Base-by-base conservation (phyloP, 805 yeast genomes). In the Myxozyma vanderwaltii region DNA sequence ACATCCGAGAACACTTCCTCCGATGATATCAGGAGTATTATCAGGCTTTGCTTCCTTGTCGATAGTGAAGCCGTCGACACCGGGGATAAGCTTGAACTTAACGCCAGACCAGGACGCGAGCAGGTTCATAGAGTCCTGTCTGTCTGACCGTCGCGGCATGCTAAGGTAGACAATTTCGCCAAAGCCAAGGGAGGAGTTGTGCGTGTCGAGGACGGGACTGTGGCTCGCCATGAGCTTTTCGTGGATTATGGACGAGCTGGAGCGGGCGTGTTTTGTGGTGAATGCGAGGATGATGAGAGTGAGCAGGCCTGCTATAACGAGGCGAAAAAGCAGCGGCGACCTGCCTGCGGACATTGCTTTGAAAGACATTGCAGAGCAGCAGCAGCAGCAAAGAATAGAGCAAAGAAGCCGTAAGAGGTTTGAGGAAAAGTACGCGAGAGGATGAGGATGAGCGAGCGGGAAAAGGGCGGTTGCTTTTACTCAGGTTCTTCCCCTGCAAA, bases 131-230 rank as follows among this genome's bases (percentile, higher is more conserved):
- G 62, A 54, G 52, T 58, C 62, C 44, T 58, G 62, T 26, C 62
- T 54, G 49, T 54, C 62, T n/a, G 58, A 41, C n/a, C 58, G 58
- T 12, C 47, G 36, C 35, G 62, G 62, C 62, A 58, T 48, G 45
- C 54, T 45, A 27, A 58, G 44, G 23, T 54, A 54, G 12, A 54
- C 41, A 7, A 58, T 40, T 26, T 36, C 51, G 36, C 62, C 62
- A 23, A 58, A 58, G 15, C 58, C 62, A 26, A 58, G 53, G 19
- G 62, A 31, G 13, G 45, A 39, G 45, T 58, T 58, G 40, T 39
- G 54, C 13, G 46, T 39, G 23, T 24, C 54, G n/a, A 13, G 17
- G 33, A 21, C 7, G 6, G 54, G 45, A 31, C 35, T 40, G 17
- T 23, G 19, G 10, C 26, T 12, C 7, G 40, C 2, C 24, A 46